Evolutionary conservation across 495 filamentous ascomycete genomes (phyloP), one percentile per base, ranked within the genome.

Genomic region (Penicillium antarcticum): DNA sequence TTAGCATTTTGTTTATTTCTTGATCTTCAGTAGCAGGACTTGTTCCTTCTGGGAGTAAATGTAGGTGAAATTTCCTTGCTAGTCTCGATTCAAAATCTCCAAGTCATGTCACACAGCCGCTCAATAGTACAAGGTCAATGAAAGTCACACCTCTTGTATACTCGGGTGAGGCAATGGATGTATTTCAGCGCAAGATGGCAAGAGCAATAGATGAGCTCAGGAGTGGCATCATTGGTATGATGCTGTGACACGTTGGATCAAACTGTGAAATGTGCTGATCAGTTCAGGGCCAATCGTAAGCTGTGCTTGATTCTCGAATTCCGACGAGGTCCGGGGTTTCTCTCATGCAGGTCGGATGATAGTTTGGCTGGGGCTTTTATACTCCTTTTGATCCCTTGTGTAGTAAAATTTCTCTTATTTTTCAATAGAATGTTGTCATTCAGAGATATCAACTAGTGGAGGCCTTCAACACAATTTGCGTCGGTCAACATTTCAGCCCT

Each of bases 91-190:
- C 38, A 35, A 16, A 17, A 34, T 38, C 12, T 53, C 17, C 33
- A 40, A 53, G 48, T 60, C 50, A 54, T 42, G 58, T 59, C 37
- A 42, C 47, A 64, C 61, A 56, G 35, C 43, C 48, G 52, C 54
- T 48, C 53, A 44, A 46, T 17, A 61, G 59, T 59, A 52, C 53
- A 65, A 65, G 51, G 52, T 52, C 58, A 59, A 58, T 52, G 35
- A 41, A 52, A 45, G 29, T 53, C 19, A 29, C 42, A 29, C 32
- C 44, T 35, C 17, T 7, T 29, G n/a, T 45, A 8, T 33, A 32
- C 45, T 47, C n/a, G 18, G 45, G n/a, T n/a, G 12, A 23, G 48
- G 19, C 42, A 44, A 23, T 36, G 40, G 29, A 17, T 29, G 37
- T 41, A 18, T 49, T 29, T 35, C 16, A 41, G 19, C 13, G 17